Base-by-base conservation (phyloP, 768 basidiomycete species). In the Mycena epipterygia region DNA sequence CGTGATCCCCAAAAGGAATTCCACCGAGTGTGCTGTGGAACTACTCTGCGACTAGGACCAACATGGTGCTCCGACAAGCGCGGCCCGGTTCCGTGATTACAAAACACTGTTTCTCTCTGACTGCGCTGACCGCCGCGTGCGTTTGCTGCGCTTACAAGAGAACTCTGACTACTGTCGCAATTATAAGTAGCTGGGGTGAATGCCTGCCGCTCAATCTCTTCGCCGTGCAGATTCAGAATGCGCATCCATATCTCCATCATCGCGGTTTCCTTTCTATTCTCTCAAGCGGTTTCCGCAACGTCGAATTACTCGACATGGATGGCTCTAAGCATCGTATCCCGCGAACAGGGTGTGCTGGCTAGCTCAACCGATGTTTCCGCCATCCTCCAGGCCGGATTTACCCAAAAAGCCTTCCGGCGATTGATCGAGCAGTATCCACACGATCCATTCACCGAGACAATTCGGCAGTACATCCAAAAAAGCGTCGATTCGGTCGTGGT, bases 221-320 rank as follows among this genome's bases (percentile, higher is more conserved):
- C 27, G 2, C 37, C 37, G 8, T 16, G 37, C 7, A 32, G 29
- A 52, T 17, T 8, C 16, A 3, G 19, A 52, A 52, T 52, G 51
- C 51, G 51, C 23, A 4, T 52, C 5, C 14, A 2, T 52, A 19
- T 17, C 30, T 6, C 13, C 5, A 17, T 32, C 51, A 17, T n/a
- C 25, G 25, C 14, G 33, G 13, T 39, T 25, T 39, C 25, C 5
- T 17, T 56, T 17, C 4, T 56, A 4, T n/a, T 33, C 1, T 37
- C n/a, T n/a, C 55, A 39, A 9, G 33, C 17, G 6, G 49, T 19
- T 16, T 19, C 5, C 27, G 17, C 32, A 3, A 5, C 55, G 32
- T 68, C 67, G 2, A 69, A 69, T 25, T 71, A 67, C 70, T 71
- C 70, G 29, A 62, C 60, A 25, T 67, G 58, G 70, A 71, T 71